Base-by-base conservation (phyloP, 306 rosid species). In the Casuarina glauca region DNA sequence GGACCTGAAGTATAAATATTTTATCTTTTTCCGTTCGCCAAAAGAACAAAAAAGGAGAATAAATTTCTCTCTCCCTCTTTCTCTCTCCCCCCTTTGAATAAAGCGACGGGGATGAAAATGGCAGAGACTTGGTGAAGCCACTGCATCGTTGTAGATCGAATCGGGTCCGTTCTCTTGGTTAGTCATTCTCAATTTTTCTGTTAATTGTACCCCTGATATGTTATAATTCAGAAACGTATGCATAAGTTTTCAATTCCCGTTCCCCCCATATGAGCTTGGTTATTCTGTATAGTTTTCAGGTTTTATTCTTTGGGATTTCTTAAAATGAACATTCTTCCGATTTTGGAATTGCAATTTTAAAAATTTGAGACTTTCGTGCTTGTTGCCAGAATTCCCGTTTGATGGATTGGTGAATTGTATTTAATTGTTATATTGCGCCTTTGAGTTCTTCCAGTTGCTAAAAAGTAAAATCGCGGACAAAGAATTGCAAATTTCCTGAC, bases 61-160 rank as follows among this genome's bases (percentile, higher is more conserved):
- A 19, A 58, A 77, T 2, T 8, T 12, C 16, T 76, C 36, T 74
- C 73, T 81, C 68, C 74, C 49, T 71, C 61, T 79, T 41, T 72
- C 69, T 62, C 20, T 73, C 26, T 72, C 64, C 77, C 70, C 43
- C 62, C 32, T 26, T 26, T 72, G 50, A 63, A 71, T 79, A 61
- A 72, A 55, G 76, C 77, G 84, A 84, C 55, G 82, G 87, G 64
- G 86, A 69, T 81, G 81, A 70, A 79, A 50, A 67, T 80, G 79
- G 80, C 91, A 71, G 87, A 83, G 79, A 78, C 79, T 80, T 88
- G 81, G 83, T 83, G 82, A 78, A 76, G 61, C 74, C 79, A 45
- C 80, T 58, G 82, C 86, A 78, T 86, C 84, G 62, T 82, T 89
- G 70, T 80, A 81, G 88, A 86, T 89, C 92, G 83, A 91, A 72